These are phyloP conservation scores for Pythium pyrilobum DNA, from an alignment of 352 stramenopile genomes.

Conservation along the genomic window DNA sequence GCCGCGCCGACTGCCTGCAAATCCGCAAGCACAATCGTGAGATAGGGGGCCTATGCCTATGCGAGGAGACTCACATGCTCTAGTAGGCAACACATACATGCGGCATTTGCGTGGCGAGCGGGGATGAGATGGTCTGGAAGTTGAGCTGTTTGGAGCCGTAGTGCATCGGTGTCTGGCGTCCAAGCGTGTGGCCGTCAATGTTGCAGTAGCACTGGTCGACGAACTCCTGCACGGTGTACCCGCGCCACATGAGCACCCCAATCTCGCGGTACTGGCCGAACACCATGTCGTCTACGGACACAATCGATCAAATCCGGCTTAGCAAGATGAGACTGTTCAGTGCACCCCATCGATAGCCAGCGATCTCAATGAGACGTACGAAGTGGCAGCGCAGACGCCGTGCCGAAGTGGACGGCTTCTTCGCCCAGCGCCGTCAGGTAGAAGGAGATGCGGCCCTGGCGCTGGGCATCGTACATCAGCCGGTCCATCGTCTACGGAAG, in stretches of 20 bases:
- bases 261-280: conserved; percentile 98
- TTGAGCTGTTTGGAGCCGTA: conserved; percentile 95
- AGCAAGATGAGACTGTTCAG: no score
- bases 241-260: conserved; percentile 97
- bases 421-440: conserved; percentile 95
- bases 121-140: conserved; percentile 97
- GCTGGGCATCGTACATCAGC: conserved; percentile 96
- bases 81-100: conserved; percentile 38
- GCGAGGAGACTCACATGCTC: background rate
- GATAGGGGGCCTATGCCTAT: background rate
- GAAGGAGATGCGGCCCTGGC: conserved; percentile 92
- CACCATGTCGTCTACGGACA: conserved; percentile 84
- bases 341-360: no score
- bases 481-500: conserved; percentile 91
- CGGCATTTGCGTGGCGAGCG: conserved; percentile 96
- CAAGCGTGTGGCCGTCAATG: conserved; percentile 92
- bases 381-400: conserved; percentile 84
- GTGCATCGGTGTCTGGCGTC: conserved; percentile 98
- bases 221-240: conserved; percentile 96
- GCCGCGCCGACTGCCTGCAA: conserved; percentile 92
- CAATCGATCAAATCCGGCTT: background rate
- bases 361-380: conserved; percentile 6
- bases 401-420: conserved; percentile 95
- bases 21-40: background rate
- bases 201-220: conserved; percentile 97